phyloP scores from a whole-genome alignment of 1,139 yeast species.

The Pichia sp. region DNA sequence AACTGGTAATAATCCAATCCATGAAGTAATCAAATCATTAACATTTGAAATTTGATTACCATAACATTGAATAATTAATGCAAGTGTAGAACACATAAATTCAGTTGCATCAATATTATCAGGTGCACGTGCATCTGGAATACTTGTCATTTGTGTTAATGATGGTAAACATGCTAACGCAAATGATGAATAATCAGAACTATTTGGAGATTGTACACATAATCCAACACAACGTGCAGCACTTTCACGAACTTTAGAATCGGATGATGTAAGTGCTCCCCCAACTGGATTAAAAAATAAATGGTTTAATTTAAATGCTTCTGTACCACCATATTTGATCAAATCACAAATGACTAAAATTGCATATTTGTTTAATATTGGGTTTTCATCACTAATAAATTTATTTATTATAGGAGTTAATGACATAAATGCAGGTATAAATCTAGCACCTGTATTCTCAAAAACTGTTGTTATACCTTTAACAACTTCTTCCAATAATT shows the following conservation, averaged over 20 bases:
- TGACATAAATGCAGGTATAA: slow-evolving; percentile 59
- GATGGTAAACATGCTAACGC: slow-evolving; percentile 67
- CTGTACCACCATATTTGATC: slow-evolving; percentile 70
- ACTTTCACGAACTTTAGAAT: slow-evolving; percentile 78
- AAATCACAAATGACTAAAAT: slow-evolving; percentile 75
- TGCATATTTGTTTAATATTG: slow-evolving; percentile 69
- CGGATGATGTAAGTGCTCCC: slow-evolving; percentile 58
- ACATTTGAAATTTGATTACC: slow-evolving; percentile 53
- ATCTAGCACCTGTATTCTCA: slow-evolving; percentile 52
- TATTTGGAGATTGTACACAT: slow-evolving; percentile 71
- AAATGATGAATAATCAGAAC: slow-evolving; percentile 55
- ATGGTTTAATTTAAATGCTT: slow-evolving; percentile 58
- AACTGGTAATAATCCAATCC: slow-evolving; percentile 82
- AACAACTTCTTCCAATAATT: slow-evolving; percentile 76
- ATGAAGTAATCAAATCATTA: slow-evolving; percentile 58
- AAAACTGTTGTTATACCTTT: slow-evolving; percentile 72
- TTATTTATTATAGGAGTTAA: slow-evolving; percentile 48
- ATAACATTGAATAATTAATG: slow-evolving; percentile 63
- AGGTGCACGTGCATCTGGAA: slow-evolving; percentile 82
- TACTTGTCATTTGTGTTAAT: slow-evolving; percentile 64
- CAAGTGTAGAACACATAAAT: slow-evolving; percentile 74
- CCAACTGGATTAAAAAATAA: slow-evolving; percentile 58
- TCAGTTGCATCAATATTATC: slow-evolving; percentile 87
- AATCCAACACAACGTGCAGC: slow-evolving; percentile 82
- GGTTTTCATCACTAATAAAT: slow-evolving; percentile 58